These are phyloP conservation scores for Termitomyces sp. DNA, from an alignment of 768 basidiomycete species.

Conservation along the genomic window DNA sequence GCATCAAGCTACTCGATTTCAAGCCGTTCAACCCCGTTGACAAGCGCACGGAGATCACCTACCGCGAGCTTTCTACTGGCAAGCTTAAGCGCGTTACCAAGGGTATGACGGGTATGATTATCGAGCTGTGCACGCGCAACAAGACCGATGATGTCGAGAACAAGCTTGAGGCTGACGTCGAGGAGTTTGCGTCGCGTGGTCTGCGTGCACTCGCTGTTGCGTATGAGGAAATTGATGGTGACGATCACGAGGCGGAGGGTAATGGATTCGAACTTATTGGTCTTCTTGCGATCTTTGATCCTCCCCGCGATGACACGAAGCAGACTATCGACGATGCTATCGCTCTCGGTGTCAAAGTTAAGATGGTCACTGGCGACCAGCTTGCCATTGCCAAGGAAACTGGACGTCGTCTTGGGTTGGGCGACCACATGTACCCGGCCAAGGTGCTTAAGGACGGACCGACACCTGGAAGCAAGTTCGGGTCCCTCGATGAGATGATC, in stretches of 20 bases:
- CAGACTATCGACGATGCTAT: slow-evolving; percentile 98
- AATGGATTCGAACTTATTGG: slow-evolving; percentile 98
- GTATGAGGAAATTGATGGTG: slow-evolving; percentile 85
- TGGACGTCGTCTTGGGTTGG: slow-evolving; percentile 94
- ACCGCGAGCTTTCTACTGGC: slow-evolving; percentile 90
- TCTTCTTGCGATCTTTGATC: slow-evolving; percentile 96
- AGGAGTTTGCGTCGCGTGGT: slow-evolving; percentile 94
- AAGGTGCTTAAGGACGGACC: slow-evolving; percentile 99
- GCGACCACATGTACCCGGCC: slow-evolving; percentile 99
- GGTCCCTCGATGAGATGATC: slow-evolving; percentile 93
- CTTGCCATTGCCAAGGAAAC: slow-evolving; percentile 99
- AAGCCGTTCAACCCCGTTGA: slow-evolving; percentile 99
- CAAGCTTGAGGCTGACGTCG: slow-evolving; percentile 89
- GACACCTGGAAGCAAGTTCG: slow-evolving; percentile 77
- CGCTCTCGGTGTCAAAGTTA: slow-evolving; percentile 93
- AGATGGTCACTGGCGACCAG: slow-evolving; percentile 99
- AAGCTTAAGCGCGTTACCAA: slow-evolving; percentile 98
- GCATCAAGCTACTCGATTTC: slow-evolving; percentile 96
- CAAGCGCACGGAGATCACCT: slow-evolving; percentile 99
- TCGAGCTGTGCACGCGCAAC: slow-evolving; percentile 95
- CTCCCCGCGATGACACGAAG: slow-evolving; percentile 97
- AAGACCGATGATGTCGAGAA: slow-evolving; percentile 92
- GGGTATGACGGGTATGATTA: slow-evolving; percentile 99
- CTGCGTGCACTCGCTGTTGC: slow-evolving; percentile 97
- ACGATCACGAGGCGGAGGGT: slow-evolving; percentile 80